Conservation (phyloP, 2,329 filamentous ascomycete species). For the Beauveria scarabaeidicola region DNA sequence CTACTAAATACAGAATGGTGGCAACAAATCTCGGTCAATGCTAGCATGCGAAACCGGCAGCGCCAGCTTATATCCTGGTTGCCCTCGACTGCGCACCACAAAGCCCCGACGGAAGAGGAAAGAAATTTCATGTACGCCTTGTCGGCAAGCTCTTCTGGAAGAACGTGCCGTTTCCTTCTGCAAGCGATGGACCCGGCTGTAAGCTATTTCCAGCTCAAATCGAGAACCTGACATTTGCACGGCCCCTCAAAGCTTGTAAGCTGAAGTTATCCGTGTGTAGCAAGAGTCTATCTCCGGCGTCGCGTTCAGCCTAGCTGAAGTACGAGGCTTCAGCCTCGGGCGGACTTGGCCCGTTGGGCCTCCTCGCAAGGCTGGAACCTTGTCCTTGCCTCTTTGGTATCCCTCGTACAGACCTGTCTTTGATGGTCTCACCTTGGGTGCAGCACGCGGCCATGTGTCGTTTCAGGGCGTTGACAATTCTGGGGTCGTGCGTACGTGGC, state of each 20-base stretch:
- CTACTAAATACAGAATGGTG: no score
- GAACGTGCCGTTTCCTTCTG: no score
- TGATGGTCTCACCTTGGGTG: neutral
- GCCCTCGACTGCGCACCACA: neutral
- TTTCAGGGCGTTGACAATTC: neutral
- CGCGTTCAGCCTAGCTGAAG: neutral
- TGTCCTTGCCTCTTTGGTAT: neutral
- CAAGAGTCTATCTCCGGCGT: neutral
- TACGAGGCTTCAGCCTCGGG: neutral
- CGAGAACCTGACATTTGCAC: no score
- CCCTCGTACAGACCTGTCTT: neutral
- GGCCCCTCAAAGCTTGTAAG: neutral
- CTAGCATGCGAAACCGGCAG: no score
- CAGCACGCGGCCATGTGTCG: no score
- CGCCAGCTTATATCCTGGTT: neutral
- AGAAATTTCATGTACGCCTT: neutral
- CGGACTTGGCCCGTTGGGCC: neutral
- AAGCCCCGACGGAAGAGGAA: neutral
- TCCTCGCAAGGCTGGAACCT: neutral
- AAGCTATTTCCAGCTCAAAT: no score
- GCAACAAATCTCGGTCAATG: no score
- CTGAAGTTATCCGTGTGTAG: neutral
- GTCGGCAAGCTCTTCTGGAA: neutral
- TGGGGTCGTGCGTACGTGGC: neutral
- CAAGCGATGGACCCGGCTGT: no score